Evolutionary conservation across 768 basidiomycete genomes (phyloP).

Genomic region (Strobilomyces dryophilus): DNA sequence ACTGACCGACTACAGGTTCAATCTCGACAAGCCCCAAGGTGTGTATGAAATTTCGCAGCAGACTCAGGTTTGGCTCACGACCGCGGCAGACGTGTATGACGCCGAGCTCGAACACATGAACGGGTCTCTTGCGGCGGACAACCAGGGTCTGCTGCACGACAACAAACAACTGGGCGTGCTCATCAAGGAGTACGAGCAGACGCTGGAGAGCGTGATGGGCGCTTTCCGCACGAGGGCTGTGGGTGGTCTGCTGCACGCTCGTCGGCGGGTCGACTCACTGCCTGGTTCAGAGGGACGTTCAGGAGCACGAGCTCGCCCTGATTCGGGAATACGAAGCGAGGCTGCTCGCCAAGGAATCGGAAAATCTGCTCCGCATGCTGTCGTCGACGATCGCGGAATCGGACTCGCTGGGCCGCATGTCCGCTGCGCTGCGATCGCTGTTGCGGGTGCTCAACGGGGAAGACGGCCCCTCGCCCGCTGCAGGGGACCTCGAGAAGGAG

Average conservation of each 20-base stretch:
- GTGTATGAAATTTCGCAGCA: too few relatives aligned
- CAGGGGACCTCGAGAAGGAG: slow-evolving; percentile 22
- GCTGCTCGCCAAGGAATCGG: slow-evolving; percentile 72
- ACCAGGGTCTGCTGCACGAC: slow-evolving; percentile 81
- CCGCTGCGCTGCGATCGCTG: slow-evolving; percentile 62
- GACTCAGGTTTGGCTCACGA: background rate
- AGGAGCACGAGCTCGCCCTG: slow-evolving; percentile 85
- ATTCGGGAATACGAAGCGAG: slow-evolving; percentile 89
- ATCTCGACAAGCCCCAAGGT: slow-evolving; percentile 87
- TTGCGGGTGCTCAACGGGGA: slow-evolving; percentile 72
- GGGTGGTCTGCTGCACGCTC: slow-evolving; percentile 31
- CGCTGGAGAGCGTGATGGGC: slow-evolving; percentile 92
- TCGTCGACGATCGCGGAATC: slow-evolving; percentile 62
- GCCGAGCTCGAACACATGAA: slow-evolving; percentile 90
- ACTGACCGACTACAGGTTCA: slow-evolving; percentile 50
- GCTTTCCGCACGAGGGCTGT: slow-evolving; percentile 87
- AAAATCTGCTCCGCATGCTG: slow-evolving; percentile 55
- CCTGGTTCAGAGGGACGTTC: slow-evolving; percentile 72
- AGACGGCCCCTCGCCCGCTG: slow-evolving; percentile 29
- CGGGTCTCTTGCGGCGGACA: slow-evolving; percentile 70
- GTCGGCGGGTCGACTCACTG: background rate
- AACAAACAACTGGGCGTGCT: slow-evolving; percentile 91
- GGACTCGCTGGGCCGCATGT: slow-evolving; percentile 64
- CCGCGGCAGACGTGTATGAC: slow-evolving; percentile 75
- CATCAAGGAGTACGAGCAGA: slow-evolving; percentile 96